Percentiles rank a stretch among this genome's conserved stretches.
phyloP scores from a whole-genome alignment of 2,329 filamentous ascomycete genomes.

The Apiospora malaysiana region DNA sequence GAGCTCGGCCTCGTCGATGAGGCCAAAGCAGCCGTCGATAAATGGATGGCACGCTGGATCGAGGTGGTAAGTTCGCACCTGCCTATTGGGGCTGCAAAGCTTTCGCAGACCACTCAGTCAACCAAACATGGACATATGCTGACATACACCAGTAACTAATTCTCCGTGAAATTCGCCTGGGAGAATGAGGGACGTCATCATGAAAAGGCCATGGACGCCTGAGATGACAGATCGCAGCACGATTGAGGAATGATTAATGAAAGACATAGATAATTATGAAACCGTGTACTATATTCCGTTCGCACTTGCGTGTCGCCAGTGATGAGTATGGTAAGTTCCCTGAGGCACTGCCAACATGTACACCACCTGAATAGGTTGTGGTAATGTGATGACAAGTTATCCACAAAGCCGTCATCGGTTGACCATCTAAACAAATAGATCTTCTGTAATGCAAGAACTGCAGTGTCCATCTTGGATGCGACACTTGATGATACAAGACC shows the following conservation, averaged over 20 bases:
- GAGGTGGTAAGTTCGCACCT: constrained; percentile 37
- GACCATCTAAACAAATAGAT: too few species aligned
- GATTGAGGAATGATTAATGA: background rate
- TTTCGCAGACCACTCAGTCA: background rate
- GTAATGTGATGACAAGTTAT: background rate
- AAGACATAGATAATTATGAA: background rate
- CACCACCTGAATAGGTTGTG: too few species aligned
- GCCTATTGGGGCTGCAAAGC: background rate
- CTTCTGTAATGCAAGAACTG: background rate
- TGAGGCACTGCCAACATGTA: too few species aligned
- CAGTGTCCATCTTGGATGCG: background rate
- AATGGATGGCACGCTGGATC: constrained; percentile 75
- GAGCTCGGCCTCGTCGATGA: constrained; percentile 71
- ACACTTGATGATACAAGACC: too few species aligned
- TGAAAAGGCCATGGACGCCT: background rate
- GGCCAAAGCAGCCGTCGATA: constrained; percentile 66
- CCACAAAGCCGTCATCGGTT: too few species aligned
- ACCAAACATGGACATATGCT: background rate
- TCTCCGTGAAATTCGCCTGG: too few species aligned
- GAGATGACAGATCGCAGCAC: background rate
- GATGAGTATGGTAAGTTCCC: too few species aligned
- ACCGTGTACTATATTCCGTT: too few species aligned
- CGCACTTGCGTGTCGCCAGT: too few species aligned
- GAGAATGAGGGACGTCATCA: too few species aligned
- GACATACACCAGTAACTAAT: background rate